Conservation (phyloP, 495 filamentous ascomycete genomes). For the Aspergillus carlsbadensis region DNA sequence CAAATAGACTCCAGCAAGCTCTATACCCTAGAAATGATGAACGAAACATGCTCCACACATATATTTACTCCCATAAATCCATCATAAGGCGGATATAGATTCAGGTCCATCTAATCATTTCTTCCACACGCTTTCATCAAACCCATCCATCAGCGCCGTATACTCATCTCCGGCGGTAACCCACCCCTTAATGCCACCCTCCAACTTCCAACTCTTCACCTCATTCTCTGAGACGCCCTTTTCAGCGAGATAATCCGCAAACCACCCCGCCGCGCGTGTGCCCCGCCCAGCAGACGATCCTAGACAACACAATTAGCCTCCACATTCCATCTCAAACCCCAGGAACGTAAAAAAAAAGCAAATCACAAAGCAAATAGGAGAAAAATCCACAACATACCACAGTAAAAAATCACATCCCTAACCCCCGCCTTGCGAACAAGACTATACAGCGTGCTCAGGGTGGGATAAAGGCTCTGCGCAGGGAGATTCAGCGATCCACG, state of each 20-base stretch:
- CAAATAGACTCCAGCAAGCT: too few species aligned
- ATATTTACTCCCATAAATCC: too few species aligned
- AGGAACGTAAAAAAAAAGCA: too few species aligned
- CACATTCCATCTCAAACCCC: background rate
- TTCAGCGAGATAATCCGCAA: slow-evolving; percentile 58
- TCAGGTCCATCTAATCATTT: background rate
- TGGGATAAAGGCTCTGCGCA: slow-evolving; percentile 62
- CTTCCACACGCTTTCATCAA: slow-evolving; percentile 33
- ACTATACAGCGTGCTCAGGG: slow-evolving; percentile 55
- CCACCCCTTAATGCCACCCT: slow-evolving; percentile 67
- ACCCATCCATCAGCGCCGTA: slow-evolving; percentile 57
- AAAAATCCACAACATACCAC: slow-evolving; percentile 47
- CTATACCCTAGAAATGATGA: too few species aligned
- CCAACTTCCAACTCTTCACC: slow-evolving; percentile 56
- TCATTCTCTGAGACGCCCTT: slow-evolving; percentile 30
- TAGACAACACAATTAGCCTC: slow-evolving; percentile 26
- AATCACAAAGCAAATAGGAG: background rate
- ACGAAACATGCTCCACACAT: background rate
- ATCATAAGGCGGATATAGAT: background rate
- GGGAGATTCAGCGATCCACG: slow-evolving; percentile 68
- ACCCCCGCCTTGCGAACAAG: slow-evolving; percentile 51
- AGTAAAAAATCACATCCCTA: slow-evolving; percentile 63
- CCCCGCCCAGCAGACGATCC: slow-evolving; percentile 65
- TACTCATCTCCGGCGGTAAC: slow-evolving; percentile 54
- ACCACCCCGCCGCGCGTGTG: slow-evolving; percentile 61